Evolutionary conservation across 768 basidiomycete species (phyloP), one percentile per base, ranked within the genome.

Genomic region (Russula sp.): DNA sequence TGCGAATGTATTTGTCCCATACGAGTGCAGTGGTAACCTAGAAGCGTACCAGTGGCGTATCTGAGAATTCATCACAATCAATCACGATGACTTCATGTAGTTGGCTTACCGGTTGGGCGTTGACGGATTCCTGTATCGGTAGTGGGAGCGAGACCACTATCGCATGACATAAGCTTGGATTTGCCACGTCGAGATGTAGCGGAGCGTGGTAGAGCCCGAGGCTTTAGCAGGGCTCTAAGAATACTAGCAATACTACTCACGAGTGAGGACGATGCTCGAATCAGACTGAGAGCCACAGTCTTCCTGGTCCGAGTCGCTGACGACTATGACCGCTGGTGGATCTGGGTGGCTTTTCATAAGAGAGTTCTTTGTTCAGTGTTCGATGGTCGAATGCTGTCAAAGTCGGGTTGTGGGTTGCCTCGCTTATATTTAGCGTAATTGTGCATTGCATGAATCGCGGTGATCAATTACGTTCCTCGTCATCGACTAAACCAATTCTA

Each of bases 251-350:
- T n/a, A 18, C 11, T 0, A 8, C 46, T 32, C 10, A 46, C 16
- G 14, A 30, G 14, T 22, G 18, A 14, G 9, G 53, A 34, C n/a
- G 3, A 16, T 52, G 32, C 57, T 36, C 13, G 5, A 32, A 57
- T n/a, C 8, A 14, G 34, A 36, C n/a, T 14, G 34, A 11, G 38
- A 26, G 53, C 36, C 36, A 1, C 14, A 24, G 16, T 61, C 59
- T 10, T 60, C 63, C 7, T 48, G 44, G 11, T 61, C 64, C 13
- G 64, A 56, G 48, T 60, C 53, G 24, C 34, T 1, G 59, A 65
- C 24, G 22, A 50, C 18, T 13, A 65, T 65, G 48, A 64, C 40
- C 3, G 44, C 44, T 18, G 4, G 1, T 58, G 20, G 1, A 16
- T 20, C 24, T 32, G 20, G 9, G 13, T 24, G 53, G 26, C 28